Base-by-base conservation (phyloP, 169 alveolate genomes). In the Plasmodium berghei region DNA sequence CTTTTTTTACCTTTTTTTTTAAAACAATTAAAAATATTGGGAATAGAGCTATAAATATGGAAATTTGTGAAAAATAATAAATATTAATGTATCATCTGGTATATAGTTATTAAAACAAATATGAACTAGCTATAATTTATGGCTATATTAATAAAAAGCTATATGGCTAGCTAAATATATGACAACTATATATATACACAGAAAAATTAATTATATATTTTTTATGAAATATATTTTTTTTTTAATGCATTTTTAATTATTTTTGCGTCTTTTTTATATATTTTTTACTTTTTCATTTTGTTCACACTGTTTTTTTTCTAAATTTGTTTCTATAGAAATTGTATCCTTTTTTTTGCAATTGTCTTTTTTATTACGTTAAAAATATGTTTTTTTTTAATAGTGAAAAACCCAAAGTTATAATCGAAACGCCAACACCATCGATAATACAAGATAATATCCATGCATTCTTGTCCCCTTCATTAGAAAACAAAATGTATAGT, bases 361-460 rank as follows among this genome's bases (percentile, higher is more conserved):
- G 45, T 73, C 20, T 69, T 61, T 20, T 20, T 12, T 16, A n/a
- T 34, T 70, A n/a, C 20, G 58, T 24, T 40, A 14, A 5, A 24
- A 70, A 77, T 46, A 56, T 77, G 73, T 63, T 66, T 59, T 16
- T 45, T 55, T 5, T 66, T 48, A 77, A 62, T 69, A 48, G 42
- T 14, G 49, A 18, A 77, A 69, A 52, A 16, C 85, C 90, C 22
- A 56, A 83, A 66, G 72, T 83, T 66, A 48, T 83, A 59, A 69
- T 83, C 40, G 90, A 70, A 83, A 16, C 90, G 9, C 24, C 86
- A 10, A 63, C 55, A 22, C 46, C 22, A n/a, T 40, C 86, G 3
- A 54, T 59, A 34, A 24, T 40, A 4, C 73, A 34, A 16, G 42
- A 48, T 18, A 83, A 12, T 42, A 69, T 55, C 2, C 85, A 86